Conservation (phyloP, 2,329 filamentous ascomycete genomes). For the Fusarium udum region DNA sequence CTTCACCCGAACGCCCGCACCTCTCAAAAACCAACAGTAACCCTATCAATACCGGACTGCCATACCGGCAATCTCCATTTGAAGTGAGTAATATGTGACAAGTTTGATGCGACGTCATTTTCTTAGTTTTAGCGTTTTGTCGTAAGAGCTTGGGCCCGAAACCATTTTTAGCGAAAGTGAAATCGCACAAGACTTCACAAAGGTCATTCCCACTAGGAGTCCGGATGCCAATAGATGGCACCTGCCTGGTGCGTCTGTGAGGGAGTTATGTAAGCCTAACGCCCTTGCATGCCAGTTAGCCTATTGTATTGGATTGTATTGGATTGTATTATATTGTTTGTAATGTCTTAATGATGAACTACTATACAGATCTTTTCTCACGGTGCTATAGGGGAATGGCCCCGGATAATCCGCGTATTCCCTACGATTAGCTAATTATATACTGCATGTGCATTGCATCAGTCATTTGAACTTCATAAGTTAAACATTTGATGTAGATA, state of each 20-base stretch:
- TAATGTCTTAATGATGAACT: background rate
- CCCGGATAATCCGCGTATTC: background rate
- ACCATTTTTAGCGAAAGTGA: no score
- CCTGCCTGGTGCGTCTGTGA: no score
- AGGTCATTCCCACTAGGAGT: no score
- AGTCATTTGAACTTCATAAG: background rate
- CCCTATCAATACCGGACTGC: background rate
- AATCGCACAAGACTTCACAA: no score
- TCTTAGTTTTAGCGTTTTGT: background rate
- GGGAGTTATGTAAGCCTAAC: no score
- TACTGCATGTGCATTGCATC: background rate
- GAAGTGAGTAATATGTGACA: background rate
- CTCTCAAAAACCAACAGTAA: background rate
- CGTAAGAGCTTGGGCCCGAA: no score
- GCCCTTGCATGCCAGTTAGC: no score
- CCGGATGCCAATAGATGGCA: no score
- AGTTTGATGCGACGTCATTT: background rate
- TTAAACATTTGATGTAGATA: background rate
- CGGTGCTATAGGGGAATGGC: rapidly evolving
- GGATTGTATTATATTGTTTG: background rate
- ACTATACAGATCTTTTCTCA: background rate
- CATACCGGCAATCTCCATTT: background rate
- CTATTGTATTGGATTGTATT: no score
- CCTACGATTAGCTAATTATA: background rate
- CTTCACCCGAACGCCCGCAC: background rate